These are phyloP conservation scores for Aureobasidium namibiae DNA, from an alignment of 2,329 filamentous ascomycete species.

Conservation along the genomic window DNA sequence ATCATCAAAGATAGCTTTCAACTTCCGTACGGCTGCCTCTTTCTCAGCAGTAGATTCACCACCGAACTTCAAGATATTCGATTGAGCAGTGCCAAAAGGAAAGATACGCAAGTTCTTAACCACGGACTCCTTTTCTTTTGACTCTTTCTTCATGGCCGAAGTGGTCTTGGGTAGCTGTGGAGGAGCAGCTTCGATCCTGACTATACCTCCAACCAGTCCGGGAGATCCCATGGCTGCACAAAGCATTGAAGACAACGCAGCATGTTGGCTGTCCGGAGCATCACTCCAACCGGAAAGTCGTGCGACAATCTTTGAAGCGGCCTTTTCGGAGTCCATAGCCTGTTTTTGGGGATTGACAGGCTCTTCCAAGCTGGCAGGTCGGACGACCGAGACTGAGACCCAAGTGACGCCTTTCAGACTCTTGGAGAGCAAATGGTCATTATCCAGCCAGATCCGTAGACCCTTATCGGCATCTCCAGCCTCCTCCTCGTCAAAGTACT, in stretches of 20 bases:
- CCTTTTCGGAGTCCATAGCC: slow-evolving; percentile 48
- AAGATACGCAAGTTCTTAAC: slow-evolving; percentile 67
- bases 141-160: slow-evolving; percentile 32
- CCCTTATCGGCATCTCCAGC: slow-evolving; percentile 45
- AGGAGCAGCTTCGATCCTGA: slow-evolving; percentile 78
- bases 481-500: slow-evolving; percentile 60
- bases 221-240: slow-evolving; percentile 64
- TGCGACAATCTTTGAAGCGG: slow-evolving; percentile 64
- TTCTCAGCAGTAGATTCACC: slow-evolving; percentile 77
- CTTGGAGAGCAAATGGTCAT: slow-evolving; percentile 63
- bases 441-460: slow-evolving; percentile 77
- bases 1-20: slow-evolving; percentile 62
- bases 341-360: slow-evolving; percentile 65
- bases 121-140: slow-evolving; percentile 32
- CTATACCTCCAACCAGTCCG: slow-evolving; percentile 73
- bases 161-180: slow-evolving; percentile 59
- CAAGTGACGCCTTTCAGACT: slow-evolving; percentile 68
- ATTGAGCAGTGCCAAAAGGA: slow-evolving; percentile 51
- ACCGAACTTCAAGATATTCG: slow-evolving; percentile 66
- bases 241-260: slow-evolving; percentile 68
- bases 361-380: slow-evolving; percentile 66
- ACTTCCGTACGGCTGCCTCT: slow-evolving; percentile 64
- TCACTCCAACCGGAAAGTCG: slow-evolving; percentile 73
- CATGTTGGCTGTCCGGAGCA: slow-evolving; percentile 71
- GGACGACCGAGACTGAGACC: slow-evolving; percentile 78